A percentile compares a stretch with the other conserved stretches of the same genome.
Evolutionary conservation across 768 basidiomycete species (phyloP).

Genomic region (Lentinula sp.): DNA sequence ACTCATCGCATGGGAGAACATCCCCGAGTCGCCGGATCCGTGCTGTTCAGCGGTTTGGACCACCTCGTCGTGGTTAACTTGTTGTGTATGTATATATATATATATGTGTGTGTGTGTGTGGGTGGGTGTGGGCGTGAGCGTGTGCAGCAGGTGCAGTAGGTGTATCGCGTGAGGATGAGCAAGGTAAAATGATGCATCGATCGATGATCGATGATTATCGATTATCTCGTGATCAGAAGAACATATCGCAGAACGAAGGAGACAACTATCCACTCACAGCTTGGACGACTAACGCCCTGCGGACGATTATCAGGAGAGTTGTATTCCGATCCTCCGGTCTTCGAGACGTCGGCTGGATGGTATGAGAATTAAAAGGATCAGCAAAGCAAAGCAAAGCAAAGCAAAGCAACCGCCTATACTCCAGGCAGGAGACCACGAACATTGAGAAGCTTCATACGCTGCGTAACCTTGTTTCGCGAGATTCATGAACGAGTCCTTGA

Average conservation of each 20-base stretch:
- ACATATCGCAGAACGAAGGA: background rate
- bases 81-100: too few species aligned
- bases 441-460: conserved; percentile 45
- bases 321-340: conserved; percentile 62
- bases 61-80: conserved; percentile 65
- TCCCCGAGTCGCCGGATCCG: conserved; percentile 49
- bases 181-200: conserved; percentile 3
- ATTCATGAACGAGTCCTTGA: conserved; percentile 65
- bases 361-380: conserved; percentile 8
- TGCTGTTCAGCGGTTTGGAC: conserved; percentile 47
- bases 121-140: too few species aligned
- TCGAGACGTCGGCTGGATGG: conserved; percentile 33
- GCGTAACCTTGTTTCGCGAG: conserved; percentile 64
- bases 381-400: too few species aligned
- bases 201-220: background rate
- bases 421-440: conserved; percentile 23
- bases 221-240: too few species aligned
- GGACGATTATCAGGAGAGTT: conserved; percentile 47
- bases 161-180: too few species aligned
- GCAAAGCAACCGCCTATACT: too few species aligned
- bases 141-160: too few species aligned
- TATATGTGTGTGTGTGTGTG: too few species aligned
- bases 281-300: conserved; percentile 13
- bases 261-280: conserved; percentile 5
- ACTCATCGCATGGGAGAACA: conserved; percentile 51